Percentiles rank a stretch among this genome's conserved stretches.
Evolutionary conservation across 2,329 filamentous ascomycete species (phyloP).

Genomic region (Monilinia aucupariae): DNA sequence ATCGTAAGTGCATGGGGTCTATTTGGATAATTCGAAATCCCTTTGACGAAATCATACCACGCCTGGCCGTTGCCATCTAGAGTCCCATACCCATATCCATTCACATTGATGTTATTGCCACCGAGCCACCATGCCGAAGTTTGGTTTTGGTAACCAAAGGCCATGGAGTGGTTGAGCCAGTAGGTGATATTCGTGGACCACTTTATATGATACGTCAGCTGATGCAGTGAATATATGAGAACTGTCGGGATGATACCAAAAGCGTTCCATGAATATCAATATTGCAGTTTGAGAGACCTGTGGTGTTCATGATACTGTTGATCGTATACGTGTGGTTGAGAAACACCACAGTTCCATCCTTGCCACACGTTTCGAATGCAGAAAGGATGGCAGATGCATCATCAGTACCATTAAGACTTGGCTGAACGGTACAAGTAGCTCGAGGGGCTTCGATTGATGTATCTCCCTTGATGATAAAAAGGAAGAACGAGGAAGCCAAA

Average conservation of each 20-base stretch:
- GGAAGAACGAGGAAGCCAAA: neutral
- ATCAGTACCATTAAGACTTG: slow-evolving; percentile 4
- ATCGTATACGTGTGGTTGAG: slow-evolving; percentile 42
- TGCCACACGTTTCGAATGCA: slow-evolving; percentile 40
- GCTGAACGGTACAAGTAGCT: slow-evolving; percentile 3
- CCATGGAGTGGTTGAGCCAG: slow-evolving; percentile 12
- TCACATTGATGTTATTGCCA: slow-evolving; percentile 45
- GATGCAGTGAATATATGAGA: slow-evolving; percentile 38
- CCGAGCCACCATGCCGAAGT: slow-evolving; percentile 51
- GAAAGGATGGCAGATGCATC: slow-evolving; percentile 38
- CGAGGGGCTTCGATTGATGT: neutral
- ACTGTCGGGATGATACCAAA: neutral
- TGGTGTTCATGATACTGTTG: slow-evolving; percentile 42
- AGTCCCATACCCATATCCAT: slow-evolving; percentile 48
- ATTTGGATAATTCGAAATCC: slow-evolving; percentile 43
- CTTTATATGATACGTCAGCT: neutral
- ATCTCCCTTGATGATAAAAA: neutral
- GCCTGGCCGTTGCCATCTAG: slow-evolving; percentile 55
- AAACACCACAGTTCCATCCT: slow-evolving; percentile 40
- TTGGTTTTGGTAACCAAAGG: slow-evolving; percentile 50
- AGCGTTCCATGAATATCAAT: slow-evolving; percentile 51
- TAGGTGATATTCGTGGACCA: slow-evolving; percentile 16
- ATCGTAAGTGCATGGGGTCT: slow-evolving; percentile 48
- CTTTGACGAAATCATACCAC: slow-evolving; percentile 50
- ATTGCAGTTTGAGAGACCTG: slow-evolving; percentile 39